Base-by-base conservation (phyloP, 371 early-diverging fungal species). In the Mucor saturninus region DNA sequence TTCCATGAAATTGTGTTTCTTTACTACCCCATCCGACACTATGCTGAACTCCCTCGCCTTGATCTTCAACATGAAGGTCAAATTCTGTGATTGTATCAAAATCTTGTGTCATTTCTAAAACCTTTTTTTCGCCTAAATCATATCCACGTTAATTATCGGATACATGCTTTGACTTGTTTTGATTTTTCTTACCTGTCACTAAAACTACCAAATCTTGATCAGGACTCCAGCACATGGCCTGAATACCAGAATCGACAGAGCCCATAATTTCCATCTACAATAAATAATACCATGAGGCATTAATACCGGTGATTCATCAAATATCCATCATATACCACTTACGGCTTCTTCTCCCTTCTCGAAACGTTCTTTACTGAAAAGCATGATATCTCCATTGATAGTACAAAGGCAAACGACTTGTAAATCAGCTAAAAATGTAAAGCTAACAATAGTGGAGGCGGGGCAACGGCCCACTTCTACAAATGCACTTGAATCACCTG, bases 1-100 rank as follows among this genome's bases (percentile, higher is more conserved):
- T 86, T 42, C 98, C 98, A 68, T 98, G 97, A 70, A 97, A 98
- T 72, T 98, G 98, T 7, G 98, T 98, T 70, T 96, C 98, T 61
- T 94, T 95, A 58, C 86, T 89, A 54, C 98, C 98, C 98, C 98
- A 98, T 39, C 98, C 98, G n/a, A 98, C 89, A 54, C 80, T 87
- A 39, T 93, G 91, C 26, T 82, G 84, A 46, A 84, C 82, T 54
- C 88, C 91, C 81, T 91, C 88, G 7, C 92, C 93, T 46, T 79
- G 61, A 32, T 86, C 86, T 21, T 85, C 85, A 9, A 85, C 88
- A 61, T 88, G 80, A 26, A 93, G 73, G 0, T 85, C 84, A n/a
- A 86, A 85, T 62, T 95, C 95, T 3, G 88, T 79, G 37, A 97
- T 85, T 0, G 95, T 89, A 57, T 97, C 94, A 77, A 93, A 97